Percentiles rank a stretch among this genome's conserved stretches.
phyloP scores from a whole-genome alignment of 345 rosid species.

The Eucalyptus tenuipes region DNA sequence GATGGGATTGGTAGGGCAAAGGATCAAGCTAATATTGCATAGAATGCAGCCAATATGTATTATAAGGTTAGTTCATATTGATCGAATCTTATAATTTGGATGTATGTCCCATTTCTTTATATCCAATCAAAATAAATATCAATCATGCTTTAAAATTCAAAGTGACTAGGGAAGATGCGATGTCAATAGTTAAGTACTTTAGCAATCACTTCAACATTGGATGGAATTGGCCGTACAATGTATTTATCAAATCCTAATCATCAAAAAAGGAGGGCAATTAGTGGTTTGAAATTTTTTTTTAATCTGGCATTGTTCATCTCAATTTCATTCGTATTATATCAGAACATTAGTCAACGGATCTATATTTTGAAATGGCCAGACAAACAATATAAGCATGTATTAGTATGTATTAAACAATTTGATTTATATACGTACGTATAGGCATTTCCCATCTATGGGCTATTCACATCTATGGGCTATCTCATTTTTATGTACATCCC shows the following conservation, averaged over 20 bases:
- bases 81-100: not conserved
- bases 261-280: not conserved
- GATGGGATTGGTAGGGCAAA: not conserved
- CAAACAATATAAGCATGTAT: not conserved
- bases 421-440: not conserved
- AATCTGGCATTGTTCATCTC: not conserved
- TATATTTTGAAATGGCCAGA: not conserved
- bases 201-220: not conserved
- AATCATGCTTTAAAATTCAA: not conserved
- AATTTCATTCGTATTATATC: not conserved
- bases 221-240: not conserved
- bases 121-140: not conserved
- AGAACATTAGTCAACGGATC: not conserved
- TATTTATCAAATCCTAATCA: not conserved
- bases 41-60: not conserved
- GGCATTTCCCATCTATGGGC: not conserved
- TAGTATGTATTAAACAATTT: not conserved
- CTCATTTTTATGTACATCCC: not conserved
- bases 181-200: not conserved
- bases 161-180: not conserved
- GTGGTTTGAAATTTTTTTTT: not conserved
- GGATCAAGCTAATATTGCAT: not conserved
- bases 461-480: not conserved
- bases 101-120: not conserved
- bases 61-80: not conserved